Percentiles rank a stretch among this genome's conserved stretches.
phyloP scores from a whole-genome alignment of 2,329 filamentous ascomycete species.

The Diaporthe caulivora region DNA sequence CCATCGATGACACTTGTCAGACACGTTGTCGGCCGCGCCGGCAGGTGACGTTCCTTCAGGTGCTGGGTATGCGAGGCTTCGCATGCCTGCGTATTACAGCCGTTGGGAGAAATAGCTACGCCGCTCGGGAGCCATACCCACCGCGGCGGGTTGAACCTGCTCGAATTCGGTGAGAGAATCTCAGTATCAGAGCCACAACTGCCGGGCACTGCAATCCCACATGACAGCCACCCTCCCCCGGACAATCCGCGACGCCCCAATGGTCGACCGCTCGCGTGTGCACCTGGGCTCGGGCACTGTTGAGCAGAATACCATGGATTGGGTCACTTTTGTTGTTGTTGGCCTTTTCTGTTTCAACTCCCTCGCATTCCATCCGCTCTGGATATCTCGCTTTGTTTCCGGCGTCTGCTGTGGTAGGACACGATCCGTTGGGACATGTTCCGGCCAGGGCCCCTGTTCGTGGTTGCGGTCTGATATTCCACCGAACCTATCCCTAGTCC shows the following conservation, averaged over 20 bases:
- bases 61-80: not conserved
- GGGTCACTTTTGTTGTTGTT: not conserved
- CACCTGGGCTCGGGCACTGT: not conserved
- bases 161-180: not conserved
- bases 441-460: constrained; percentile 5
- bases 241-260: not conserved
- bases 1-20: constrained; percentile 1
- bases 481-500: not conserved
- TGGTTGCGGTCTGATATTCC: constrained; percentile 8
- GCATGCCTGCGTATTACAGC: not conserved
- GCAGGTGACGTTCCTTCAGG: constrained; percentile 1
- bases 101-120: not conserved
- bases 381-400: not conserved
- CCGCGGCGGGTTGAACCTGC: not conserved
- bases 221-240: not conserved
- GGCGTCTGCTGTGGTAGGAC: not conserved
- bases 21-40: constrained; percentile 11
- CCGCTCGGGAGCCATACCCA: not conserved
- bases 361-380: not conserved
- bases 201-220: not conserved
- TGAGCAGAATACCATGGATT: not conserved
- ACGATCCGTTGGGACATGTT: not conserved
- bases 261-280: not conserved
- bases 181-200: not conserved
- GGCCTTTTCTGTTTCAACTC: too few species aligned